phyloP scores from a whole-genome alignment of 345 rosid species.

The Barbarea vulgaris region DNA sequence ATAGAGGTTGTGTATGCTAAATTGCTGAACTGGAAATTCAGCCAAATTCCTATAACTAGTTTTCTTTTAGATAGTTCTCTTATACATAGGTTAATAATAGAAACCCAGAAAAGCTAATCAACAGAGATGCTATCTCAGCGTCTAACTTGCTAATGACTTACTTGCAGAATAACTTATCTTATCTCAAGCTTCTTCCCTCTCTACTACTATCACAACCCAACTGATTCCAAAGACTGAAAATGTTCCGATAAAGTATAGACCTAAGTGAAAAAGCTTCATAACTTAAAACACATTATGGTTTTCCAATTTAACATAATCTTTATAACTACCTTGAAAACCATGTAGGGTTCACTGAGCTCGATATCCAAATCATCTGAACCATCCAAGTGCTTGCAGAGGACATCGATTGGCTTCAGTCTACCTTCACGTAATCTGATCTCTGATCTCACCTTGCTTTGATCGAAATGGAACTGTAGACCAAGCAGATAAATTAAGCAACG shows the following conservation, averaged over 20 bases:
- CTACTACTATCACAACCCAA: slow-evolving; percentile 11
- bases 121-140: not conserved
- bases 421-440: slow-evolving; percentile 88
- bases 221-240: slow-evolving; percentile 10
- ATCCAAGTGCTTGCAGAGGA: slow-evolving; percentile 78
- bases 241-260: slow-evolving; percentile 1
- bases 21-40: not conserved
- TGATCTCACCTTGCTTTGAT: slow-evolving; percentile 96
- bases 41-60: not conserved
- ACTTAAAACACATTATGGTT: slow-evolving; percentile 1
- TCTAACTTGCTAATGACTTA: slow-evolving; percentile 8
- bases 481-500: slow-evolving; percentile 24
- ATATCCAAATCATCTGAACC: slow-evolving; percentile 84
- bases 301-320: not conserved
- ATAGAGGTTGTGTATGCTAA: not conserved
- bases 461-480: slow-evolving; percentile 82
- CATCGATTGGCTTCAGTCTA: slow-evolving; percentile 82
- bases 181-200: slow-evolving; percentile 2
- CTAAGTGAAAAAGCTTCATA: slow-evolving; percentile 5
- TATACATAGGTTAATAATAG: not conserved
- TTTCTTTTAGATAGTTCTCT: not conserved
- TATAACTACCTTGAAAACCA: slow-evolving; percentile 77
- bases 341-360: slow-evolving; percentile 80
- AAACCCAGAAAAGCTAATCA: not conserved
- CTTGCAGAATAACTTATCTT: slow-evolving; percentile 21